These are phyloP conservation scores for Meira miltonrushii DNA, from an alignment of 1,284 basidiomycete species.

Conservation along the genomic window DNA sequence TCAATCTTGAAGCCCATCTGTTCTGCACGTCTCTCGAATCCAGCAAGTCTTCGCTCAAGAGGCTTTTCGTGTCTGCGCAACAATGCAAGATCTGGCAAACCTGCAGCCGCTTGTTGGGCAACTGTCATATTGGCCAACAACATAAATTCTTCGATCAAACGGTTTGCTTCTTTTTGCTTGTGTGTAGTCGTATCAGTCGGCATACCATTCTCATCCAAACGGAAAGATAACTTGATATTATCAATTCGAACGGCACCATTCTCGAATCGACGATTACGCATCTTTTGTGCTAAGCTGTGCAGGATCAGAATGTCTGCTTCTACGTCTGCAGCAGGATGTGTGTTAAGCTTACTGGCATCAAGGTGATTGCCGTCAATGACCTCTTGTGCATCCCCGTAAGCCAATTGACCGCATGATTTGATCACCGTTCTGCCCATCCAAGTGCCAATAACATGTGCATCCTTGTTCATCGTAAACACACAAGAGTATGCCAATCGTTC, in stretches of 20 bases:
- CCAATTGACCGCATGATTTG: constrained; percentile 79
- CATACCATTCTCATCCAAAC: constrained; percentile 72
- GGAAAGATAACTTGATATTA: constrained; percentile 70
- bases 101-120: constrained; percentile 85
- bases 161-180: constrained; percentile 67
- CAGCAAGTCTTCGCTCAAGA: constrained; percentile 63
- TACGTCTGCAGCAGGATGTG: constrained; percentile 57
- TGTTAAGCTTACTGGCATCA: constrained; percentile 36
- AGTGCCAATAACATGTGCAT: constrained; percentile 75
- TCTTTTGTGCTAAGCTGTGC: constrained; percentile 61
- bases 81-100: constrained; percentile 88
- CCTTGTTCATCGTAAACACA: constrained; percentile 73
- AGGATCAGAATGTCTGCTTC: constrained; percentile 72
- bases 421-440: constrained; percentile 91
- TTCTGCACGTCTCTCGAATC: constrained; percentile 59
- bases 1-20: constrained; percentile 79
- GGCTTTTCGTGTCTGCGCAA: constrained; percentile 89
- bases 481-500: constrained; percentile 76
- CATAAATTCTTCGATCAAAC: constrained; percentile 94
- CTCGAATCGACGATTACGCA: constrained; percentile 71
- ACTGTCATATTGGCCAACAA: constrained; percentile 81
- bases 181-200: constrained; percentile 73
- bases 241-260: constrained; percentile 73
- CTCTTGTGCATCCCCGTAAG: constrained; percentile 73
- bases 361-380: constrained; percentile 72